Conservation (phyloP, 1,139 yeast genomes). For the Candida pseudocylindracea region DNA sequence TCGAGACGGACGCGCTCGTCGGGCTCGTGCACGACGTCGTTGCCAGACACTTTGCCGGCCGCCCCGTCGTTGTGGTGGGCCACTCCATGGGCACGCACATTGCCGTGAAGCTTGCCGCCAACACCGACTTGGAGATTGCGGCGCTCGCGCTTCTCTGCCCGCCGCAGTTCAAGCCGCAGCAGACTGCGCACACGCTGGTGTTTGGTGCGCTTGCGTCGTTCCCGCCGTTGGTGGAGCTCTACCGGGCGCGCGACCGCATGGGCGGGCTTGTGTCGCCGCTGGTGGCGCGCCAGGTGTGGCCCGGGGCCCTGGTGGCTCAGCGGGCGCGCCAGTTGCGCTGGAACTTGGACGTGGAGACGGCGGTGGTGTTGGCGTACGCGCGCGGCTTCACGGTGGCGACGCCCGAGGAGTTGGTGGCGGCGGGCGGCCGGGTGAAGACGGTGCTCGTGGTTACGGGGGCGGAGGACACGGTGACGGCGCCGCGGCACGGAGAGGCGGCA, state of each 20-base stretch:
- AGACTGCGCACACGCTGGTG: background rate
- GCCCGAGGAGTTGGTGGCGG: conserved; percentile 18
- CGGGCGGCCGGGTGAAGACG: conserved; percentile 15
- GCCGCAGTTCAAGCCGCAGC: conserved; percentile 9
- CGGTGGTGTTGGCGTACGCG: conserved; percentile 28
- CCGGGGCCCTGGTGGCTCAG: conserved; percentile 12
- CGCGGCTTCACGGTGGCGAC: conserved; percentile 22
- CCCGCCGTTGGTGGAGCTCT: conserved; percentile 30
- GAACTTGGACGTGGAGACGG: conserved; percentile 44
- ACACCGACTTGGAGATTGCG: conserved; percentile 12
- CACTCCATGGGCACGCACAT: conserved; percentile 63
- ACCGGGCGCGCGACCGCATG: conserved; percentile 35
- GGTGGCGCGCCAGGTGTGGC: conserved; percentile 27
- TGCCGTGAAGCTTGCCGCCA: conserved; percentile 21
- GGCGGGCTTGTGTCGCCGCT: conserved; percentile 41
- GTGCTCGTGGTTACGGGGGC: conserved; percentile 32
- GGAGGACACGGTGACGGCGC: conserved; percentile 32
- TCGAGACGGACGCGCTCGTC: background rate
- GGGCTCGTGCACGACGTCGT: background rate
- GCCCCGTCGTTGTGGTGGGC: conserved; percentile 28
- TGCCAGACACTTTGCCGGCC: background rate
- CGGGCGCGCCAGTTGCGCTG: conserved; percentile 41
- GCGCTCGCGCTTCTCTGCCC: conserved; percentile 31
- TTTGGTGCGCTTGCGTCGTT: conserved; percentile 10
- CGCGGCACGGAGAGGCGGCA: too few species aligned